Evolutionary conservation across 306 rosid species (phyloP), one percentile per base, ranked within the genome.

Genomic region (Cicer cuneatum): DNA sequence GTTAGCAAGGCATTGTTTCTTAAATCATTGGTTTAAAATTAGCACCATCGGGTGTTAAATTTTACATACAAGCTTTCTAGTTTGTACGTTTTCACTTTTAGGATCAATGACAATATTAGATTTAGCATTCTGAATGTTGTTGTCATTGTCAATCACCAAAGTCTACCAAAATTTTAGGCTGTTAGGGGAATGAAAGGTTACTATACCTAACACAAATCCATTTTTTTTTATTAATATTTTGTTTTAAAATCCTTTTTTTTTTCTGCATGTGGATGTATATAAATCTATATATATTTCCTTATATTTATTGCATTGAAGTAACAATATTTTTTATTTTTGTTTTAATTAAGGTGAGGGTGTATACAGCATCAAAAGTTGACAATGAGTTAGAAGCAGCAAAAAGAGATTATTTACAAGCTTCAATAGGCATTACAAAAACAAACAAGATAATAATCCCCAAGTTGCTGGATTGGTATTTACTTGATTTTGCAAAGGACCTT

Each of bases 401-500:
- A 78, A 91, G 86, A 76, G 99, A 94, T 10, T 94, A 94, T 74
- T 79, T 94, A 82, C 89, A 88, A 58, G 99, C 99, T 72, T 79
- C 96, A 35, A 82, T 94, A 73, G 99, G 97, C 38, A 73, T 92
- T 45, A 82, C 96, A 68, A 83, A 74, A 74, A 56, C 84, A 39
- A 90, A 87, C 80, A 90, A 87, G 80, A 38, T 94, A 57, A 78
- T 86, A 51, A 78, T 94, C 21, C 99, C 99, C 7, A 94, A 94
- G 81, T 82, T 94, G 8, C 52, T 94, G 82, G 97, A 94, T 64
- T 91, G 99, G 99, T 94, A 94, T 76, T 83, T 85, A 41, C 92
- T 91, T 35, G 99, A 94, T 81, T 94, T 94, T 74, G 97, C 96
- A 18, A 91, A 94, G 86, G 96, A 94, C 81, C 62, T 90, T 83